Percentiles rank a stretch among this genome's conserved stretches.
Conservation (phyloP, 1,139 yeast species). For the Diutina mesorugosa region DNA sequence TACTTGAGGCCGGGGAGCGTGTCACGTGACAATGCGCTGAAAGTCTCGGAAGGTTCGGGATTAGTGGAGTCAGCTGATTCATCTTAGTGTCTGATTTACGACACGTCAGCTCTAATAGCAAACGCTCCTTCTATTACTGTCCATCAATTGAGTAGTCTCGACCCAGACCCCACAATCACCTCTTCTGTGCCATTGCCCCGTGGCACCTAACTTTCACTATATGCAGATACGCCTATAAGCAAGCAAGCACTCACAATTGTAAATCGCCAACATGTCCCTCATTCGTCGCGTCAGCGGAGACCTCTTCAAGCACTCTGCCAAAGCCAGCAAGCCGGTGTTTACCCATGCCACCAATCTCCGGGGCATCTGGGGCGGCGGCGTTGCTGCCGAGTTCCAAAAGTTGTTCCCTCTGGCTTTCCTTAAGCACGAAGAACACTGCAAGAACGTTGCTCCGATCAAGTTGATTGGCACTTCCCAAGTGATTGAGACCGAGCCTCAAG, state of each 20-base stretch:
- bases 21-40: no score
- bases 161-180: no score
- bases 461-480: slow-evolving; percentile 45
- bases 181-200: not conserved
- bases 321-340: slow-evolving; percentile 15
- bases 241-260: not conserved
- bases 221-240: not conserved
- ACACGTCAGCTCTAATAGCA: no score
- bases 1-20: no score
- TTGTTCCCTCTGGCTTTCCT: slow-evolving; percentile 39
- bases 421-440: slow-evolving; percentile 37
- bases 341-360: slow-evolving; percentile 74
- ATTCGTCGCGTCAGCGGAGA: slow-evolving; percentile 34
- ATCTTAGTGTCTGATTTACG: no score
- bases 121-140: no score
- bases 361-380: slow-evolving; percentile 83
- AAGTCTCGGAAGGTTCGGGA: no score
- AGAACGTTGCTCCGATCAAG: slow-evolving; percentile 12
- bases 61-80: no score
- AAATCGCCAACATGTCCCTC: not conserved
- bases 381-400: slow-evolving; percentile 40
- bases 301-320: slow-evolving; percentile 29
- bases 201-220: not conserved
- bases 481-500: slow-evolving; percentile 20
- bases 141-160: no score